Percentiles rank a stretch among this genome's conserved stretches.
These are phyloP conservation scores for Przewalskia tangutica DNA, from an alignment of 257 asterid genomes.

Conservation along the genomic window DNA sequence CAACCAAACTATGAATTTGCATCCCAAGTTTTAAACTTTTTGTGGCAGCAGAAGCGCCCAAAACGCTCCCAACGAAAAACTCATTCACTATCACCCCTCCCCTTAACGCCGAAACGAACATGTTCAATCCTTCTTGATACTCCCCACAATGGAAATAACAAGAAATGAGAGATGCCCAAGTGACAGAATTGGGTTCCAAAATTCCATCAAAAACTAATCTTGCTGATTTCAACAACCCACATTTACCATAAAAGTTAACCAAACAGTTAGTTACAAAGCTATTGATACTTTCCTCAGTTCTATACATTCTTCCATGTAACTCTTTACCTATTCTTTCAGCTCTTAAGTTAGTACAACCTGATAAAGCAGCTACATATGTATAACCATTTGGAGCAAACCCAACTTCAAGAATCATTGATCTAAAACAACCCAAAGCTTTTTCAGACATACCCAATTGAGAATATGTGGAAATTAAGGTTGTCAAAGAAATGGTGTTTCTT, in stretches of 20 bases:
- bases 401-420: constrained; percentile 41
- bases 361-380: constrained; percentile 50
- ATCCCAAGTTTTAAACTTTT: constrained; percentile 40
- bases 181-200: constrained; percentile 38
- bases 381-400: constrained; percentile 51
- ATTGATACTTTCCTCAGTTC: constrained; percentile 29
- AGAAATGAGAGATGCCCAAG: constrained; percentile 61
- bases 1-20: constrained; percentile 49
- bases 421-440: constrained; percentile 35
- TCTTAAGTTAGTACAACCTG: constrained; percentile 43
- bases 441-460: constrained; percentile 37
- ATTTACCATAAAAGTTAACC: constrained; percentile 74
- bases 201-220: constrained; percentile 44
- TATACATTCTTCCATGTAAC: constrained; percentile 52
- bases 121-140: constrained; percentile 41
- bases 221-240: constrained; percentile 51
- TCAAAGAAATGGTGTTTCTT: constrained; percentile 53
- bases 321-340: constrained; percentile 52
- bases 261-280: constrained; percentile 42
- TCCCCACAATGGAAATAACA: constrained; percentile 46
- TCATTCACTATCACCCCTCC: constrained; percentile 51
- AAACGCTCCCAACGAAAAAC: constrained; percentile 40
- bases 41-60: constrained; percentile 55
- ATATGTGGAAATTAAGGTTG: constrained; percentile 54
- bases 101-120: constrained; percentile 42